Base-by-base conservation (phyloP, 768 basidiomycete species). In the Rhizopogon rudus region DNA sequence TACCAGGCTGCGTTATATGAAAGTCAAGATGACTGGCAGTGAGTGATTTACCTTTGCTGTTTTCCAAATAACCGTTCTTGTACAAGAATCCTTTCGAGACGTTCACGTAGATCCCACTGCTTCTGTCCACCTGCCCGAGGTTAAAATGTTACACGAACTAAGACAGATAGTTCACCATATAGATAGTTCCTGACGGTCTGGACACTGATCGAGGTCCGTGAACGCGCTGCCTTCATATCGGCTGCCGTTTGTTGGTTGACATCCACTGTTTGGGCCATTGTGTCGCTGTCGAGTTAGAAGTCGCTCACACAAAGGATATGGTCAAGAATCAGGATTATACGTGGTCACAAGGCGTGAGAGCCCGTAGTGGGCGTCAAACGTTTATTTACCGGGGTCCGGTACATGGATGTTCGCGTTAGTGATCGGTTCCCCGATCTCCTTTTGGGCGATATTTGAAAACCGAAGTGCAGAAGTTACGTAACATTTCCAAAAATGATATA, bases 1-100 rank as follows among this genome's bases (percentile, higher is more conserved):
- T 86, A 53, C 13, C 59, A 22, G 46, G 22, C 53, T 17, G 37
- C 25, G 35, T 40, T n/a, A 4, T 14, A 39, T 6, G 17, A 49
- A 29, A 51, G 25, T 25, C 22, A 4, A 12, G 8, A 7, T 33
- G 39, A 3, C 28, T 10, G 31, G 12, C n/a, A 9, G 13, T 3
- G 14, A 9, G 14, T 3, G 14, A 51, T 62, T 52, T 53, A 85
- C 86, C 79, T 78, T 31, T 71, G 62, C 0, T 77, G 72, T 63
- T 86, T 87, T 65, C 85, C 79, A 52, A 88, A 87, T 13, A 75
- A 65, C 0, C 81, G 77, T 53, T 89, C 87, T 7, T 70, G 69
- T 37, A 77, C 69, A 45, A 90, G 63, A 9, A 83, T 59, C 1
- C 64, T 55, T 10, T 80, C 71, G 1, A 88, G 66, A 25, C 68